Conservation (phyloP, 139 green algal species). For the Coelastrella sp. region DNA sequence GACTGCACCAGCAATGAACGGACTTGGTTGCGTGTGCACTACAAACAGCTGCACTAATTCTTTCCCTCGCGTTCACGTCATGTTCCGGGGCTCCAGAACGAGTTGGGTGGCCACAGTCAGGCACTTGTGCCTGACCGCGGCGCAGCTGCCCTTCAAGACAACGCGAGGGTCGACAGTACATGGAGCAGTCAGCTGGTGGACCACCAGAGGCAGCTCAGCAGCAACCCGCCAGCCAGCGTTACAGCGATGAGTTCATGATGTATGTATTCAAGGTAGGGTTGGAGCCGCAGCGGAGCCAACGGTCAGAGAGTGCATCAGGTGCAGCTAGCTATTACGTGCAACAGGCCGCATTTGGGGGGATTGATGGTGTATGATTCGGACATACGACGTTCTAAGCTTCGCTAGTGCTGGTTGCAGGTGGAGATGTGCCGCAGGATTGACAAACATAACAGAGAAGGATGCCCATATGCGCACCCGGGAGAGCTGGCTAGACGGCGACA, state of each 20-base stretch:
- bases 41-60: no score
- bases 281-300: background rate
- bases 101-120: no score
- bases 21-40: no score
- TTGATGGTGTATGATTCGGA: background rate
- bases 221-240: background rate
- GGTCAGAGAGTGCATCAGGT: background rate
- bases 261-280: constrained; percentile 9
- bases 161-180: background rate
- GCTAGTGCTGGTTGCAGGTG: background rate
- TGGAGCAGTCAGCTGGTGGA: background rate
- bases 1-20: no score
- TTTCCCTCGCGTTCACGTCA: no score
- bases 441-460: constrained; percentile 82
- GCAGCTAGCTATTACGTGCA: background rate
- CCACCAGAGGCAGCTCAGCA: background rate
- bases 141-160: background rate
- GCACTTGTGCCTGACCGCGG: background rate
- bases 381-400: background rate
- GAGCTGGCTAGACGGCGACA: constrained; percentile 84
- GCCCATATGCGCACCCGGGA: constrained; percentile 91
- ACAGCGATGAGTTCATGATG: constrained; percentile 42
- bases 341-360: background rate
- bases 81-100: no score
- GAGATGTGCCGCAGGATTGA: constrained; percentile 39